phyloP scores from a whole-genome alignment of 306 rosid species.

The Alnus glutinosa region DNA sequence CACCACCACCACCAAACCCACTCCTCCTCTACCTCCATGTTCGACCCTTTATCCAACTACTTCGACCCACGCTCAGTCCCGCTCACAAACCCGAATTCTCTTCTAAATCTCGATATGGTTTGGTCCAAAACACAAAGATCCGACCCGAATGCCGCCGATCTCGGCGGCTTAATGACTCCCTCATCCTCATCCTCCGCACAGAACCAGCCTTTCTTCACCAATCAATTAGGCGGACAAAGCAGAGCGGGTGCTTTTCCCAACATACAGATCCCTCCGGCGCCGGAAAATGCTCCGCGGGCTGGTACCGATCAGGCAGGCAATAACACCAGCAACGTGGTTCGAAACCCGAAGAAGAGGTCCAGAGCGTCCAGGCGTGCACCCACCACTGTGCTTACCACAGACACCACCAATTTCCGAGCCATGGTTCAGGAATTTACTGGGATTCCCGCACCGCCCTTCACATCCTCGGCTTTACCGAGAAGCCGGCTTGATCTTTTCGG shows the following conservation, averaged over 20 bases:
- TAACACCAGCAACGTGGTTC: constrained; percentile 28
- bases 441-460: constrained; percentile 87
- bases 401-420: constrained; percentile 92
- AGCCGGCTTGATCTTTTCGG: constrained; percentile 71
- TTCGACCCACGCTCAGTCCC: constrained; percentile 40
- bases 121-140: constrained; percentile 65
- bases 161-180: constrained; percentile 26
- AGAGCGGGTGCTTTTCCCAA: constrained; percentile 34
- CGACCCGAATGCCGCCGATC: constrained; percentile 50
- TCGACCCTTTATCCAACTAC: constrained; percentile 60
- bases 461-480: constrained; percentile 65
- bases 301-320: constrained; percentile 28
- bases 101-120: constrained; percentile 46
- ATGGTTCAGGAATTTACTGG: constrained; percentile 99
- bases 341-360: constrained; percentile 86
- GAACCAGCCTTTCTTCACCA: constrained; percentile 38
- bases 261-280: constrained; percentile 33
- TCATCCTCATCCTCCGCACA: constrained; percentile 22
- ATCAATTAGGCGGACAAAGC: constrained; percentile 40
- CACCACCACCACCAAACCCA: constrained; percentile 26
- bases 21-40: constrained; percentile 10
- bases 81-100: constrained; percentile 37
- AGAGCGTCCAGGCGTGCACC: constrained; percentile 97
- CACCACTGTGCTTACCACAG: constrained; percentile 86
- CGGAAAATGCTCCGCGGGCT: constrained; percentile 28